Base-by-base conservation (phyloP, 2,329 filamentous ascomycete genomes). In the Nemania sp. region DNA sequence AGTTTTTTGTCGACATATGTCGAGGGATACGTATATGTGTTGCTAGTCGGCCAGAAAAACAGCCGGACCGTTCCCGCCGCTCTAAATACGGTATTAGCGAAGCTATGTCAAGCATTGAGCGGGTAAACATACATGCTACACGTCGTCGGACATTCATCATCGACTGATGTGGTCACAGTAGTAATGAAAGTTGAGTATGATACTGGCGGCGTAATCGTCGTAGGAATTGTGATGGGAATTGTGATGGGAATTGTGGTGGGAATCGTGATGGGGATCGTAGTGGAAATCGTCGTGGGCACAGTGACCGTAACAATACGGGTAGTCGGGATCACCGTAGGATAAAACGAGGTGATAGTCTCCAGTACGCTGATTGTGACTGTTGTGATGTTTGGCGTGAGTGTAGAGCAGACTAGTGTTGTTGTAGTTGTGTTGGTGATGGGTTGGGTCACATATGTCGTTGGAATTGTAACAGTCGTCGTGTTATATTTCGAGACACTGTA, bases 21-120 rank as follows among this genome's bases (percentile, higher is more conserved):
- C 7, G 72, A 59, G 0, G 74, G 73, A 57, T 75, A 76, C 1
- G 68, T 64, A 59, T 68, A 72, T 47, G 69, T 66, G 18, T 70
- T 66, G 59, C 69, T 57, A 13, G 73, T 74, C 6, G 73, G 74
- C 74, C 74, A 76, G 67, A 68, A 76, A 60, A 71, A 72, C 20
- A 76, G 51, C 48, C 71, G 69, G 25, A 76, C 74, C 1, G 73
- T 75, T n/a, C 65, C 71, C 20, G 69, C 74, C 68, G 39, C 69
- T 65, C 21, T 48, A 17, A 32, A 67, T 29, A 4, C 18, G 43
- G 20, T n/a, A 18, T 68, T 62, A 67, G 62, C 34, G 20, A 48
- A 50, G 49, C 46, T 37, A 20, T 12, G 34, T 15, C 47, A 25
- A 12, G 29, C 12, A 40, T 15, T 5, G 25, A 29, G 25, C 25